Evolutionary conservation across 345 rosid species (phyloP).

Genomic region (Anastatica hierochuntica): DNA sequence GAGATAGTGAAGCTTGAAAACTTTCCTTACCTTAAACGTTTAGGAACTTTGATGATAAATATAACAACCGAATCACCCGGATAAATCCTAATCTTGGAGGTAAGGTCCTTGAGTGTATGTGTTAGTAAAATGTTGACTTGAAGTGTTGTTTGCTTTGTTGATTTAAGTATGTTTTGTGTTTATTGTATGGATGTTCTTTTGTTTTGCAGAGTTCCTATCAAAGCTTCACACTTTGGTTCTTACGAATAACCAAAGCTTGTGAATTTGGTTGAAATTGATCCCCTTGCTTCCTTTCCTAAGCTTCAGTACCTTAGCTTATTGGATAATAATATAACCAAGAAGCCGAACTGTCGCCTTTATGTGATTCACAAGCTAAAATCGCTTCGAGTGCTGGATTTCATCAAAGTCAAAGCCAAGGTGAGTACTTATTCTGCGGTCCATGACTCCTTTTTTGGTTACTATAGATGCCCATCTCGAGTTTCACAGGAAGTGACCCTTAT

Average conservation of each 20-base stretch:
- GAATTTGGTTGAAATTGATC: slow-evolving; percentile 95
- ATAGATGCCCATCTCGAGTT: no score
- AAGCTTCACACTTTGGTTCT: slow-evolving; percentile 84
- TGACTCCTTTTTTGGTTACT: no score
- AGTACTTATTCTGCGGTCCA: slow-evolving; percentile 19
- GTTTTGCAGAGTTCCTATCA: slow-evolving; percentile 64
- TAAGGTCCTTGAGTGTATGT: slow-evolving; percentile 6
- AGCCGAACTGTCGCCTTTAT: slow-evolving; percentile 83
- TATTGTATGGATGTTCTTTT: background rate
- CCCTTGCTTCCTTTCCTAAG: slow-evolving; percentile 75
- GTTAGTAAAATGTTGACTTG: no score
- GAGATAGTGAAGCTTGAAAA: slow-evolving; percentile 99
- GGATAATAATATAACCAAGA: slow-evolving; percentile 88
- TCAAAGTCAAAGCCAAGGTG: slow-evolving; percentile 90
- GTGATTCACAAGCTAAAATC: slow-evolving; percentile 82
- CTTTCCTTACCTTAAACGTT: slow-evolving; percentile 73
- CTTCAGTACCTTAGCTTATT: slow-evolving; percentile 83
- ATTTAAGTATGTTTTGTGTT: background rate
- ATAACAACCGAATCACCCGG: slow-evolving; percentile 90
- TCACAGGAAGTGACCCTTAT: no score
- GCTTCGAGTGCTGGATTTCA: slow-evolving; percentile 88
- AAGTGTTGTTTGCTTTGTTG: background rate
- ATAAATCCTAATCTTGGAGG: slow-evolving; percentile 90
- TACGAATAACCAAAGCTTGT: slow-evolving; percentile 95
- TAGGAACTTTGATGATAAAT: slow-evolving; percentile 85